Base-by-base conservation (phyloP, 176 grass and related monocot species). In the Bromus sterilis region DNA sequence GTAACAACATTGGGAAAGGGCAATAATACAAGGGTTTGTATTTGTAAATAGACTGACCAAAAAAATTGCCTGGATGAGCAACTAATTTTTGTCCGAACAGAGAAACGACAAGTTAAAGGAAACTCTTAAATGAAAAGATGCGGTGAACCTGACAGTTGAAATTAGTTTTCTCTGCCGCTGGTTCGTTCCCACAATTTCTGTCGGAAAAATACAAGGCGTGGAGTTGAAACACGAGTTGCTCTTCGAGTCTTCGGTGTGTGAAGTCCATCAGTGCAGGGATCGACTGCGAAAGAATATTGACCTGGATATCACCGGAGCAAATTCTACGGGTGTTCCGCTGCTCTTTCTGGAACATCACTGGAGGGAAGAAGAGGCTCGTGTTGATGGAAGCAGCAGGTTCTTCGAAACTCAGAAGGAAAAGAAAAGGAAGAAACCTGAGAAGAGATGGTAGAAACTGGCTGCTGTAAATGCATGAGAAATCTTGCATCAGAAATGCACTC, bases 1-100 rank as follows among this genome's bases (percentile, higher is more conserved):
- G 64, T 26, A 74, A 42, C 58, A 30, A 48, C 68, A 79, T 30
- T 58, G 68, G 76, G 41, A 46, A 75, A 68, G 66, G 76, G 58
- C 49, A 75, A 84, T 73, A 67, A 74, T 60, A 70, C 72, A 82
- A 42, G 51, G 53, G 30, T 58, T 80, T 44, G 32, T 80, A 80
- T 49, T 75, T 83, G 88, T 86, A 86, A 83, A 90, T 90, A 90
- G 83, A 90, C 88, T 90, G 48, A 89, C 83, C 83, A 62, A 85
- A 36, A 82, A 71, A 78, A 66, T 57, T 78, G 37, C 83, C 79
- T 86, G 79, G 65, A 66, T 20, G 12, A 85, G 66, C 37, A 74
- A 66, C 88, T 89, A 86, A 78, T 82, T 86, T 87, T 89, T 86
- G 78, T 78, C 80, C 18, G 11, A 59, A 86, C 82, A 61, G 30